Base-by-base conservation (phyloP, 768 basidiomycete species). In the Pleurotus pulmonarius region DNA sequence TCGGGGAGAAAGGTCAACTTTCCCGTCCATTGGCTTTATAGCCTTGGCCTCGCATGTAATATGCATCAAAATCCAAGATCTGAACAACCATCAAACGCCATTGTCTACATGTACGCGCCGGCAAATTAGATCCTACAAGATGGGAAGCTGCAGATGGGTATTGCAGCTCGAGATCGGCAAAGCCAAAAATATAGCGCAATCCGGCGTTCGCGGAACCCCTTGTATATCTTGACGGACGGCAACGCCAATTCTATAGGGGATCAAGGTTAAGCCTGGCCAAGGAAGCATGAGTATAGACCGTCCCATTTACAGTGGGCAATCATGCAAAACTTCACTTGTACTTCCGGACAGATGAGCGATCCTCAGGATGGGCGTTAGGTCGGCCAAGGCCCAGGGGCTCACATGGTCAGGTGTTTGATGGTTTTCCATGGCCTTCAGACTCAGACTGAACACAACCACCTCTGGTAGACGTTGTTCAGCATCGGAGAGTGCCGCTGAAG, bases 161-260 rank as follows among this genome's bases (percentile, higher is more conserved):
- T 5, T 16, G 41, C 6, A 16, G 15, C n/a, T 29, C 29, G 20
- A 53, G 51, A 53, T 41, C 51, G 38, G 51, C 18, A 44, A 44
- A 53, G 29, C 51, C 51, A 53, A 53, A 53, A 53, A 53, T 53
- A 53, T 25, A 24, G 25, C n/a, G 20, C n/a, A 24, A 24, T 53
- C 51, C 51, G 51, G 51, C 51, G 41, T 38, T 53, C 39, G 41
- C 51, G 51, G 51, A 53, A n/a, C 39, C 39, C n/a, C n/a, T 53
- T 26, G 37, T 18, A 24, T 18, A 40, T 13, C 48, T 18, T 16
- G 16, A 37, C 39, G 41, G n/a, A 22, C 51, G 51, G 38, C 29
- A 49, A 34, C 9, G 29, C 37, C 20, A 37, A 39, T 53, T 49
- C 34, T n/a, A 41, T 24, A 40, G 24, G 25, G 51, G 51, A 53